These are phyloP conservation scores for Madurella mycetomatis DNA, from an alignment of 2,329 filamentous ascomycete species.

Conservation along the genomic window DNA sequence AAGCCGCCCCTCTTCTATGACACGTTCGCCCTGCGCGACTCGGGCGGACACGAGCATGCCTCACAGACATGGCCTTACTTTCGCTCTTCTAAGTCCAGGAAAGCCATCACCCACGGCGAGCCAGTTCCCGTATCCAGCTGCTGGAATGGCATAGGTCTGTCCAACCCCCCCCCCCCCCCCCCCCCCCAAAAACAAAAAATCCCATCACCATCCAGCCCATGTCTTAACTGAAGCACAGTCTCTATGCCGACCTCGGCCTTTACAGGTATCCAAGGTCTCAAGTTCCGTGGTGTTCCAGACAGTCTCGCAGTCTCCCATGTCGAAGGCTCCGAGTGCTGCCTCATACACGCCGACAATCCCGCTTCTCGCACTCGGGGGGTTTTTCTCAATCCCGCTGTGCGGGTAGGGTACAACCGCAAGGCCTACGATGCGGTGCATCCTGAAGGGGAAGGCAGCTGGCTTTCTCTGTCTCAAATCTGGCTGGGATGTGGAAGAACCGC, in stretches of 20 bases:
- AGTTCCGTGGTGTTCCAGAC: constrained; percentile 61
- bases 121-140: constrained; percentile 60
- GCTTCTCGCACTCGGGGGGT: constrained; percentile 50
- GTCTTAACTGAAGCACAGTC: constrained; percentile 19
- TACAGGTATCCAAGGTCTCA: constrained; percentile 33
- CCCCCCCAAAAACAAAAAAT: too few species aligned
- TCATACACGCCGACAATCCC: constrained; percentile 69
- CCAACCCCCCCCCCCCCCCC: constrained; percentile 35
- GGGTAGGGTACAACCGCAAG: constrained; percentile 57
- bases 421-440: constrained; percentile 49
- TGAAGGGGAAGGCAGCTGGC: constrained; percentile 39
- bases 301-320: constrained; percentile 58
- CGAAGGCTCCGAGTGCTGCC: constrained; percentile 75
- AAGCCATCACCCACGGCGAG: constrained; percentile 44
- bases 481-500: constrained; percentile 57
- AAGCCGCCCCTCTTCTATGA: constrained; percentile 53
- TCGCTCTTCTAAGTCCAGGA: constrained; percentile 36
- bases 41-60: constrained; percentile 46
- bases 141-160: constrained; percentile 60
- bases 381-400: constrained; percentile 64
- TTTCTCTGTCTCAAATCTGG: constrained; percentile 43
- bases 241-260: constrained; percentile 25
- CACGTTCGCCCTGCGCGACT: constrained; percentile 57
- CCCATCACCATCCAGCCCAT: constrained; percentile 24
- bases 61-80: constrained; percentile 59